Base-by-base conservation (phyloP, 257 asterid genomes). In the Marsdenia floribunda region DNA sequence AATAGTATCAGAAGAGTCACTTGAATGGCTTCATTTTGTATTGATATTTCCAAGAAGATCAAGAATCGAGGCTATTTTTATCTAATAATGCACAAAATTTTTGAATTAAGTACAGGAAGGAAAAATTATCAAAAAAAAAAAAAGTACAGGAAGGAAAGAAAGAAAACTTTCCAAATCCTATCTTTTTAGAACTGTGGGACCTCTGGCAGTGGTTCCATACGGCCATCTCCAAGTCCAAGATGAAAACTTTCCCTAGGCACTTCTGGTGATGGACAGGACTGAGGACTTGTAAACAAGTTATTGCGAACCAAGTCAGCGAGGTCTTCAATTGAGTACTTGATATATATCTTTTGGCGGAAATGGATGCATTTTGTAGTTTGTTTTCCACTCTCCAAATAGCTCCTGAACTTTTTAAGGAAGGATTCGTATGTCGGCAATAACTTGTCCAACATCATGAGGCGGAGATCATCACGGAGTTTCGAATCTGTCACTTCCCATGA, bases 381-480 rank as follows among this genome's bases (percentile, higher is more conserved):
- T 74, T 85, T 80, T 79, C 93, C 93, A 61, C 90, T 82, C 85
- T 91, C 95, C 7, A 93, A 84, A 80, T 87, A 86, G 64, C 82
- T 85, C 79, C 85, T 89, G 83, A 81, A 90, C 79, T 91, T 85
- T 38, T 87, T 90, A 21, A 91, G 93, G 82, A 93, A 93, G 0
- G 88, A 81, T 57, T 92, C 80, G 38, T 93, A 93, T 2, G 92
- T 95, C 0, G 93, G 96, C 79, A 85, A 80, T 76, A 93, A 75
- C 80, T 54, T 78, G 63, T 87, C 86, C 0, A 87, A 82, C 75
- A 91, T 84, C 81, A 91, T 85, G 72, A 79, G 79, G 67, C 96
- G 83, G 11, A 93, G 90, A 81, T 93, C 98, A 77, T 93, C 98
- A 3, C 96, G 81, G 24, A 93, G 93, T 80, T 85, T 87, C 64